Percentiles rank a stretch among this genome's conserved stretches.
These are phyloP conservation scores for Dacryopinax spathularia DNA, from an alignment of 768 basidiomycete genomes.

Conservation along the genomic window DNA sequence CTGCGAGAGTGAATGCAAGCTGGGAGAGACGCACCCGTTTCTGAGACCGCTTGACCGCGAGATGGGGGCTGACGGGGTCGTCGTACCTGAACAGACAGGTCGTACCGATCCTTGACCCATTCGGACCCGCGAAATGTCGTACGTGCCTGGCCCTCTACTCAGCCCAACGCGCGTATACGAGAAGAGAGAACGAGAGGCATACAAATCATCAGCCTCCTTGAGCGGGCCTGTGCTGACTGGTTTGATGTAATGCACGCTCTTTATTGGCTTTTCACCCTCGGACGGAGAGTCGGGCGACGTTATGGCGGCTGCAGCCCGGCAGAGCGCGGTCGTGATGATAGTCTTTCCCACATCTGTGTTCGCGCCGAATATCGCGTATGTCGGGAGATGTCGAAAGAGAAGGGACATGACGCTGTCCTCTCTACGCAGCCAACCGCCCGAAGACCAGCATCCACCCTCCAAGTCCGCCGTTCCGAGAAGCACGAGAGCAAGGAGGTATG, in stretches of 20 bases:
- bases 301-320: constrained; percentile 53
- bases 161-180: background rate
- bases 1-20: background rate
- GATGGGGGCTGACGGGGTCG: constrained; percentile 86
- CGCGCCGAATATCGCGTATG: constrained; percentile 87
- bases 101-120: constrained; percentile 30
- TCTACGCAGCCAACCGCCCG: no score
- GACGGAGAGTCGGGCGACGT: constrained; percentile 48
- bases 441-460: no score
- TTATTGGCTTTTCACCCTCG: background rate
- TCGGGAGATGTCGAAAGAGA: constrained; percentile 69
- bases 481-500: no score
- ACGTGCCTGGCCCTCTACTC: constrained; percentile 45
- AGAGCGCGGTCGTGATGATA: constrained; percentile 70
- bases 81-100: constrained; percentile 71
- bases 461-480: no score
- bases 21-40: background rate
- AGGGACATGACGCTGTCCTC: constrained; percentile 55
- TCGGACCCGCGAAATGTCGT: constrained; percentile 26
- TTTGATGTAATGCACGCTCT: constrained; percentile 38
- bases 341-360: constrained; percentile 97
- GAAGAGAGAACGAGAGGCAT: constrained; percentile 20
- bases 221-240: constrained; percentile 80
- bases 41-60: constrained; percentile 43
- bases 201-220: constrained; percentile 77